Conservation (phyloP, 805 yeast species). For the Teunomyces lycoperdinae region DNA sequence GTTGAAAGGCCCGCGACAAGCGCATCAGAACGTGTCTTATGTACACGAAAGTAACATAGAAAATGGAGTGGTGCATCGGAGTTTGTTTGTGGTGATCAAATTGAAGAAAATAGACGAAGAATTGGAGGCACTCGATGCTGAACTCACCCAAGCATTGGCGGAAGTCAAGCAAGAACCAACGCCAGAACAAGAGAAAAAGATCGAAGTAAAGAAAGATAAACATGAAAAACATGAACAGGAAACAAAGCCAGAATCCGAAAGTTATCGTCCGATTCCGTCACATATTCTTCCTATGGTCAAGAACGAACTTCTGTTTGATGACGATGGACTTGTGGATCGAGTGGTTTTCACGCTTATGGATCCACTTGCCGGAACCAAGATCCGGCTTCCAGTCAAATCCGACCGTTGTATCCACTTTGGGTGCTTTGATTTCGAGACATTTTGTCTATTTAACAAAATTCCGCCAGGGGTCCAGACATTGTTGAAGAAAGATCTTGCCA, state of each 20-base stretch:
- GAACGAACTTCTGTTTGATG: constrained; percentile 26
- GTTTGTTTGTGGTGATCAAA: not conserved
- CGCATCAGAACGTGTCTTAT: not conserved
- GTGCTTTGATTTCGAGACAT: constrained; percentile 43
- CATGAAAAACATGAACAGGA: constrained; percentile 3
- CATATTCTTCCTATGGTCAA: constrained; percentile 27
- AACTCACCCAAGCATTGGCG: not conserved
- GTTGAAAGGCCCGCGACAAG: constrained; percentile 1
- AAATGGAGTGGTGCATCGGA: not conserved
- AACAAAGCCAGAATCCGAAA: not conserved
- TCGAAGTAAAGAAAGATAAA: constrained; percentile 8
- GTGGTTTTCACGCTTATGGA: constrained; percentile 37
- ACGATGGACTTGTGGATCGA: constrained; percentile 34
- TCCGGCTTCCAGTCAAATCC: constrained; percentile 40
- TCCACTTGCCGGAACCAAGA: constrained; percentile 39
- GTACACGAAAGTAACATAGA: not conserved
- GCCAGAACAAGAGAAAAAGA: constrained; percentile 3
- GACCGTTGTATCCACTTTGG: constrained; percentile 38
- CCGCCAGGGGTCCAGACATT: constrained; percentile 26
- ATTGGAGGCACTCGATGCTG: constrained; percentile 2
- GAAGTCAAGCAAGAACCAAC: not conserved
- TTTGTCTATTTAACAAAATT: constrained; percentile 37
- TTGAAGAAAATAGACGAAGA: not conserved
- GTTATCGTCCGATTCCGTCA: constrained; percentile 25
- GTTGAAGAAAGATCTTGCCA: constrained; percentile 22